Base-by-base conservation (phyloP, 208 protist genomes). In the Acanthamoeba comandoni region DNA sequence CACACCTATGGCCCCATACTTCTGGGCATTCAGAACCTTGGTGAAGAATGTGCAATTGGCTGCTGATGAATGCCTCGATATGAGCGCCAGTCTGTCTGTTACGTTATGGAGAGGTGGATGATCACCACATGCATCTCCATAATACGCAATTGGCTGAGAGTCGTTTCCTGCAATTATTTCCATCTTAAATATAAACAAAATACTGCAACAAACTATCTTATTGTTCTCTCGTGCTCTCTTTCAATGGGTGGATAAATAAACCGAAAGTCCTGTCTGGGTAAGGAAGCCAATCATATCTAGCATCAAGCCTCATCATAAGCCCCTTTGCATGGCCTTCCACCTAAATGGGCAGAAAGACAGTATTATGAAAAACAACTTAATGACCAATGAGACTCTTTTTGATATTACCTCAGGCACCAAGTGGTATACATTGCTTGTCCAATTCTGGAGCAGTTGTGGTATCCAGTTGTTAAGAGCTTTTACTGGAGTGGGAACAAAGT, bases 391-490 rank as follows among this genome's bases (percentile, higher is more conserved):
- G 4, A 67, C 60, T 35, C 8, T n/a, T 35, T 65, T 0, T 5
- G 29, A 8, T 65, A 17, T 31, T 12, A 8, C 9, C 0, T 52
- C 8, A 15, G n/a, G 70, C 15, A 13, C 7, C 51, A 17, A 31
- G 71, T 82, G 73, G 73, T 82, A 82, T 24, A 82, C 48, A 31
- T 48, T 82, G 73, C 73, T 62, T 48, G 57, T 82, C 73, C 73
- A 82, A 48, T 82, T 17, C 13, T 17, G 11, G 17, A 82, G 49
- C 8, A 82, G 73, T 12, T 31, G 52, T 9, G 73, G 49, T 0
- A 82, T 60, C 73, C 73, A 82, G 12, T 9, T 55, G n/a, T 80
- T 82, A 15, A 82, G 51, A 24, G 24, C 62, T 5, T 2, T 12
- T 26, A 60, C 73, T 2, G 73, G 73, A 7, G 26, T 19, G 0